Percentiles rank a stretch among this genome's conserved stretches.
Conservation (phyloP, 768 basidiomycete species). For the Hemileccinum impolitum region DNA sequence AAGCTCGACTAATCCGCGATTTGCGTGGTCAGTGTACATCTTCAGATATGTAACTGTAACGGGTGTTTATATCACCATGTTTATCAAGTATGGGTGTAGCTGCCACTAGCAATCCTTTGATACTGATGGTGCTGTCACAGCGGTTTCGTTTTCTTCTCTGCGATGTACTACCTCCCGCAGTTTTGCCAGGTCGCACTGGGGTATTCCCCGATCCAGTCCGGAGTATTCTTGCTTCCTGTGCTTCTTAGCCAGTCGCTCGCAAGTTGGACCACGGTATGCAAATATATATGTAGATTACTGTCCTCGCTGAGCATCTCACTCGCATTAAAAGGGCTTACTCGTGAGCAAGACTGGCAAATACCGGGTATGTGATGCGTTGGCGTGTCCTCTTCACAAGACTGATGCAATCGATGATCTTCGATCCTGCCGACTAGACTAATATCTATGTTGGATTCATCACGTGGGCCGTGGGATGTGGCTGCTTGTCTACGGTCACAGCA, state of each 20-base stretch:
- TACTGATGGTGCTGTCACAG: constrained; percentile 26
- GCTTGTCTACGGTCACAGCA: constrained; percentile 59
- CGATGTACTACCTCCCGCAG: constrained; percentile 70
- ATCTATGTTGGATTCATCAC: constrained; percentile 60
- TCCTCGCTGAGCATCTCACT: not conserved
- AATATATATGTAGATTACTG: not conserved
- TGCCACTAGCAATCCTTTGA: not conserved
- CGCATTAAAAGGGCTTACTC: constrained; percentile 46
- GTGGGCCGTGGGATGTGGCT: constrained; percentile 69
- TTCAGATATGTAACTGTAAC: constrained; percentile 64
- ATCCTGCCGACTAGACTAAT: constrained; percentile 4
- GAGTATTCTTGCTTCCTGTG: constrained; percentile 66
- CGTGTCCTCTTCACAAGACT: not conserved
- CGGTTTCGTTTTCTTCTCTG: constrained; percentile 59
- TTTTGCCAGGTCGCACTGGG: constrained; percentile 74
- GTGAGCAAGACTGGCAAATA: constrained; percentile 66
- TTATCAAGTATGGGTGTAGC: constrained; percentile 49
- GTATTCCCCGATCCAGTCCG: constrained; percentile 59
- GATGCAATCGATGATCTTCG: not conserved
- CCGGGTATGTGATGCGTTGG: constrained; percentile 32
- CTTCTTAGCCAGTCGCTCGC: constrained; percentile 61
- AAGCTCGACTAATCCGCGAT: not conserved
- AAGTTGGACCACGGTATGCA: constrained; percentile 51
- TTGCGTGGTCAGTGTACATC: constrained; percentile 54
- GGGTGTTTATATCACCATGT: constrained; percentile 67